phyloP scores from a whole-genome alignment of 768 basidiomycete species.

The Kwoniella botswanensis region DNA sequence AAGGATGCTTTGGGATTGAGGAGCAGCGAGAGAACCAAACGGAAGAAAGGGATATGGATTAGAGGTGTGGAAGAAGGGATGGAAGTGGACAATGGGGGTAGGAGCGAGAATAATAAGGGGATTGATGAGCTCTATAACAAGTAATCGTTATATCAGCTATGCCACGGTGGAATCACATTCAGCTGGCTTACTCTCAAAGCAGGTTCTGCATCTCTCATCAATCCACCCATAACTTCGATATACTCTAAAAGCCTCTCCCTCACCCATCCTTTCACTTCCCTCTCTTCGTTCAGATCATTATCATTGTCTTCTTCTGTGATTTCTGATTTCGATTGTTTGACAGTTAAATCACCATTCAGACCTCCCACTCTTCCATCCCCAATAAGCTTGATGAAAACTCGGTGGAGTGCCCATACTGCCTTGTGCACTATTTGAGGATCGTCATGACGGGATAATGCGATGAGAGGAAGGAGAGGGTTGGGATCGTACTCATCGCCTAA shows the following conservation, averaged over 20 bases:
- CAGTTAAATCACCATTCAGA: constrained; percentile 21
- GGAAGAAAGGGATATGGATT: constrained; percentile 48
- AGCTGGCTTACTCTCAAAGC: constrained; percentile 68
- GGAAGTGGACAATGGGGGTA: constrained; percentile 41
- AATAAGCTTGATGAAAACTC: constrained; percentile 73
- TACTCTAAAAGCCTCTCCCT: constrained; percentile 75
- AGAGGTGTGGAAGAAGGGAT: constrained; percentile 28
- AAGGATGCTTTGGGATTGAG: constrained; percentile 41
- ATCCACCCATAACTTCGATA: constrained; percentile 69
- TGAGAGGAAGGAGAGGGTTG: constrained; percentile 75
- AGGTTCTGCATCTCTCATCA: constrained; percentile 79
- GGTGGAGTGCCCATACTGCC: constrained; percentile 79
- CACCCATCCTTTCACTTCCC: constrained; percentile 73
- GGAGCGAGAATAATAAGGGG: constrained; percentile 44
- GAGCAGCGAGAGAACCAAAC: constrained; percentile 28
- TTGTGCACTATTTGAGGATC: constrained; percentile 69
- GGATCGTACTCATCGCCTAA: constrained; percentile 66
- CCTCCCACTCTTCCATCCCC: constrained; percentile 64
- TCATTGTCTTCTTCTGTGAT: constrained; percentile 59
- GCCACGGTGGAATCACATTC: neutral
- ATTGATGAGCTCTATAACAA: constrained; percentile 42
- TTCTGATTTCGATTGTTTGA: constrained; percentile 34
- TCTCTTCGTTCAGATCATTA: constrained; percentile 60
- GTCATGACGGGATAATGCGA: constrained; percentile 64
- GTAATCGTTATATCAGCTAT: neutral